phyloP scores from a whole-genome alignment of 176 grass and related monocot species.

The Rhynchospora pubera region DNA sequence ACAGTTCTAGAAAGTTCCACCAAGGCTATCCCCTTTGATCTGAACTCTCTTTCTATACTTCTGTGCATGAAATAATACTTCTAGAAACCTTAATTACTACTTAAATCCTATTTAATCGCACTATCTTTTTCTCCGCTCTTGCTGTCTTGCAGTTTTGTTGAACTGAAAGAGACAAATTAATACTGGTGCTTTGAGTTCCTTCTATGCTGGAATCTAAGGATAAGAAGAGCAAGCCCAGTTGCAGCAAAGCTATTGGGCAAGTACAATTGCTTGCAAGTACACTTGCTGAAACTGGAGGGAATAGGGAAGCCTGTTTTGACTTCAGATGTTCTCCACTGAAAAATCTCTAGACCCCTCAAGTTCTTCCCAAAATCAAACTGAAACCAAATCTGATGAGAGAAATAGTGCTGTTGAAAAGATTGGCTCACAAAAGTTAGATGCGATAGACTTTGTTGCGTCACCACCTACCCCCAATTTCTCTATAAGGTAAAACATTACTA shows the following conservation, averaged over 20 bases:
- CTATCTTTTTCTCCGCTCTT: constrained; percentile 35
- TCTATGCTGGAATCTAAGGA: constrained; percentile 81
- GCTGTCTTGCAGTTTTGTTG: constrained; percentile 38
- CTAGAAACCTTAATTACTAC: constrained; percentile 2
- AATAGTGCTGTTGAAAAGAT: constrained; percentile 27
- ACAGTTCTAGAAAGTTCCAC: constrained; percentile 28
- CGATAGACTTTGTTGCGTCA: constrained; percentile 37
- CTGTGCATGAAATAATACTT: constrained; percentile 76
- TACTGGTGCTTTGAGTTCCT: constrained; percentile 21
- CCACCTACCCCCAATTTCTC: constrained; percentile 64
- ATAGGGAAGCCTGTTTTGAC: constrained; percentile 39
- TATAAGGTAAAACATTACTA: constrained; percentile 61
- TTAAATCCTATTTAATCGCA: constrained; percentile 27
- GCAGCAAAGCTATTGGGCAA: constrained; percentile 66
- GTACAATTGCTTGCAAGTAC: constrained; percentile 34
- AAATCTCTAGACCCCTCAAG: constrained; percentile 54
- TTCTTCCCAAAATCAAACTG: constrained; percentile 25
- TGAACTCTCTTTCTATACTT: neutral
- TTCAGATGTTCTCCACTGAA: constrained; percentile 92
- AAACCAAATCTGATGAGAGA: constrained; percentile 31
- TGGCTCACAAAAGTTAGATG: constrained; percentile 41
- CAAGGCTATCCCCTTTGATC: constrained; percentile 19
- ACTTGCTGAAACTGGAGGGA: constrained; percentile 31
- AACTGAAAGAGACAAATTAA: constrained; percentile 7
- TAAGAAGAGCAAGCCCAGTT: constrained; percentile 62